phyloP scores from a whole-genome alignment of 2,329 filamentous ascomycete species.

The Epichloe gansuensis region DNA sequence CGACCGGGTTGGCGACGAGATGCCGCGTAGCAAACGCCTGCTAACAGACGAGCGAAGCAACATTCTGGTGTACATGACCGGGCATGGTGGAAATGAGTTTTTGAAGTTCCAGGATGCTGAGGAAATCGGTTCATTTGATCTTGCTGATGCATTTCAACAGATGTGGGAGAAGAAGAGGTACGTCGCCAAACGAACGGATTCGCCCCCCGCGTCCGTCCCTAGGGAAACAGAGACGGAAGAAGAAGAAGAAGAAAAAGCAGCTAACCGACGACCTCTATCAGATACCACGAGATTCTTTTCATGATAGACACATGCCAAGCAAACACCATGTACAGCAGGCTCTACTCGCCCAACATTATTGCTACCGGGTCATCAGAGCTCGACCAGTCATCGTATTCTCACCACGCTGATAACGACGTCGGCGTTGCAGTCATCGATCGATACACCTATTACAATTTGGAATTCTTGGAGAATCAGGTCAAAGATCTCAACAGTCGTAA shows the following conservation, averaged over 20 bases:
- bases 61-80: slow-evolving; percentile 98
- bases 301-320: slow-evolving; percentile 99
- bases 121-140: slow-evolving; percentile 90
- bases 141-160: slow-evolving; percentile 95
- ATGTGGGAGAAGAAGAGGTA: slow-evolving; percentile 99
- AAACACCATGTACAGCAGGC: slow-evolving; percentile 97
- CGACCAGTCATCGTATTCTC: slow-evolving; percentile 91
- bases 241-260: neutral
- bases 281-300: slow-evolving; percentile 94
- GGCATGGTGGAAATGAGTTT: slow-evolving; percentile 94
- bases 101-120: slow-evolving; percentile 97
- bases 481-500: slow-evolving; percentile 75
- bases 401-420: slow-evolving; percentile 96
- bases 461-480: slow-evolving; percentile 87
- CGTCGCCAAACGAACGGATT: slow-evolving; percentile 3
- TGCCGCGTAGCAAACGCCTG: slow-evolving; percentile 85
- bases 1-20: slow-evolving; percentile 85
- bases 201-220: too few relatives aligned
- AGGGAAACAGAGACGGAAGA: neutral
- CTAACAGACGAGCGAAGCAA: slow-evolving; percentile 93
- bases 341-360: slow-evolving; percentile 97
- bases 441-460: slow-evolving; percentile 96
- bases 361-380: slow-evolving; percentile 94
- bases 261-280: slow-evolving; percentile 16
- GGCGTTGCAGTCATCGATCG: slow-evolving; percentile 96